Base-by-base conservation (phyloP, 805 yeast species). In the Teunomyces lycoperdinae region DNA sequence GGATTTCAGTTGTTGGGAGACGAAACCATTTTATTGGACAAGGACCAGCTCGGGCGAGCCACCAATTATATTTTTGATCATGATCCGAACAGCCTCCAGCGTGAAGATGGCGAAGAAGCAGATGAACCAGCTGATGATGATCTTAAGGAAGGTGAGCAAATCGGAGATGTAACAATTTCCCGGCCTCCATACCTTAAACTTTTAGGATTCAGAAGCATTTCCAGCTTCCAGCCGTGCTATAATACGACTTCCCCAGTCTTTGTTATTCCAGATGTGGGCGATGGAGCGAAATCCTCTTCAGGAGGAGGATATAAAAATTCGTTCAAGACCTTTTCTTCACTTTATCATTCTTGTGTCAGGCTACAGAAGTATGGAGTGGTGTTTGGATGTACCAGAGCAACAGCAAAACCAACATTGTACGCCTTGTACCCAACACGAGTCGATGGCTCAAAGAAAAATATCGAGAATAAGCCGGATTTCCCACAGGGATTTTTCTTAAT, bases 401-500 rank as follows among this genome's bases (percentile, higher is more conserved):
- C 74, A 43, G 62, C 87, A 0, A 60, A 74, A 30, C 94, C 96
- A 0, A 51, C 67, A 3, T 51, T 87, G 39, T 83, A 76, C 57
- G 80, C 85, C 1, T 55, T 90, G 48, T 69, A 81, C 30, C 86
- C 96, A 0, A 78, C 86, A 0, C 55, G 58, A 51, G 35, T 56
- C 10, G 49, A 41, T 13, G 51, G 46, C 39, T 58, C 67, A 8
- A 58, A 60, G n/a, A 53, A 56, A 10, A 16, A 40, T 8, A 14
- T 49, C 14, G 48, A 46, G 6, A 49, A 52, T 10, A 50, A 44
- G n/a, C 42, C 14, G 29, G 57, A 60, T n/a, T 66, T 74, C 28
- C 86, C 92, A 0, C 82, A 86, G 48, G 97, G 97, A 0, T 79
- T 92, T 51, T 81, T 84, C 43, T 62, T 90, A 47, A 74, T 86